phyloP scores from a whole-genome alignment of 2,329 filamentous ascomycete genomes.

The Claviceps sorghi region DNA sequence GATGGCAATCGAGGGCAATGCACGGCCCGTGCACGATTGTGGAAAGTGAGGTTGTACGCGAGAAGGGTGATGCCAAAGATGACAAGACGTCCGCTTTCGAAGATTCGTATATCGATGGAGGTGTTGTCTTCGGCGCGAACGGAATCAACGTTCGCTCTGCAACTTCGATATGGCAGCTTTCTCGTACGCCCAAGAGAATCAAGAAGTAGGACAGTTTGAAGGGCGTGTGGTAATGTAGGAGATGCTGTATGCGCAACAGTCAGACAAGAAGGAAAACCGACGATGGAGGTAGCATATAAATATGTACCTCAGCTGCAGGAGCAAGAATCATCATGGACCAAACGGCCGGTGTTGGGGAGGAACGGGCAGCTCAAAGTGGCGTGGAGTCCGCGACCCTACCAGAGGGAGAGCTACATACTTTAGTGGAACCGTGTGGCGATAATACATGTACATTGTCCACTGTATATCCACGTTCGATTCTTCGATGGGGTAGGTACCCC shows the following conservation, averaged over 20 bases:
- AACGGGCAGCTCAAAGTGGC: too few species aligned
- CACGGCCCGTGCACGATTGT: not conserved
- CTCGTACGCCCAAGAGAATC: not conserved
- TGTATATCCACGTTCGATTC: too few species aligned
- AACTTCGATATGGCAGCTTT: not conserved
- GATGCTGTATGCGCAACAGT: not conserved
- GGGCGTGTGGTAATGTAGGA: not conserved
- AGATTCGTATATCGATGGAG: not conserved
- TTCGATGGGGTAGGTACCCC: too few species aligned
- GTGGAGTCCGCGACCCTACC: too few species aligned
- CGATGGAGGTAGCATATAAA: not conserved
- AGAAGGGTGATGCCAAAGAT: not conserved
- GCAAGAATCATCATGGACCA: too few species aligned
- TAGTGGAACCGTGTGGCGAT: too few species aligned
- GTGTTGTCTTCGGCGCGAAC: not conserved
- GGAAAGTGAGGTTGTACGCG: not conserved
- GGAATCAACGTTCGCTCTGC: not conserved
- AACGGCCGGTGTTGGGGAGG: too few species aligned
- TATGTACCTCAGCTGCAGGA: not conserved
- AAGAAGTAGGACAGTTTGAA: not conserved
- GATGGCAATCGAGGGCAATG: constrained; percentile 3
- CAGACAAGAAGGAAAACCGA: not conserved
- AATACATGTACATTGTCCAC: too few species aligned
- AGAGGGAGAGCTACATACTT: too few species aligned
- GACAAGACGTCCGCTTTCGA: not conserved